Evolutionary conservation across 2,329 filamentous ascomycete species (phyloP).

Genomic region (Coleophoma eucalyptorum): DNA sequence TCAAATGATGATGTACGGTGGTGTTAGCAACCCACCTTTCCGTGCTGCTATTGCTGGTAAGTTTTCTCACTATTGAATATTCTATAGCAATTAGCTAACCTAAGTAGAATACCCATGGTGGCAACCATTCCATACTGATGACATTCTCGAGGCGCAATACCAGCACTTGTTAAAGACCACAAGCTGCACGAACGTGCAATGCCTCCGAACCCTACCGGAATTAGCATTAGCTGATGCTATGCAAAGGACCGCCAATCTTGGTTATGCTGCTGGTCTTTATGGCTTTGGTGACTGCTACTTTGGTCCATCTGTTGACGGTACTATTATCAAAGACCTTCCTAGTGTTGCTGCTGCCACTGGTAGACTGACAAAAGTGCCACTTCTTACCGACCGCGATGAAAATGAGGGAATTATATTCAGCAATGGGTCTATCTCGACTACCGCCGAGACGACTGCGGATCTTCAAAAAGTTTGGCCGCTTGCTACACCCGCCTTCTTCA

Average conservation of each 20-base stretch:
- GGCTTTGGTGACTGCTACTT: background rate
- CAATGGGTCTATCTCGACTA: background rate
- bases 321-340: background rate
- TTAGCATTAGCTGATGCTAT: background rate
- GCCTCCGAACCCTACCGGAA: background rate
- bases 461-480: background rate
- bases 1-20: background rate
- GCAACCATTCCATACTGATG: constrained; percentile 3
- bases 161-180: background rate
- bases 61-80: background rate
- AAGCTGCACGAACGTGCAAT: background rate
- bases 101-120: constrained; percentile 5
- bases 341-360: background rate
- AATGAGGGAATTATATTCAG: background rate
- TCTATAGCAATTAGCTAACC: background rate
- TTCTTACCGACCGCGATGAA: background rate
- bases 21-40: background rate
- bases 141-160: background rate
- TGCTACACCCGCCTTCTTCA: background rate
- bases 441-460: background rate
- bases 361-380: background rate
- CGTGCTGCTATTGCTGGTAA: background rate
- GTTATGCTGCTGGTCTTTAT: background rate
- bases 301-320: background rate
- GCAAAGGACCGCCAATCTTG: background rate